phyloP scores from a whole-genome alignment of 768 basidiomycete genomes.

The Xanthoconium purpureum region DNA sequence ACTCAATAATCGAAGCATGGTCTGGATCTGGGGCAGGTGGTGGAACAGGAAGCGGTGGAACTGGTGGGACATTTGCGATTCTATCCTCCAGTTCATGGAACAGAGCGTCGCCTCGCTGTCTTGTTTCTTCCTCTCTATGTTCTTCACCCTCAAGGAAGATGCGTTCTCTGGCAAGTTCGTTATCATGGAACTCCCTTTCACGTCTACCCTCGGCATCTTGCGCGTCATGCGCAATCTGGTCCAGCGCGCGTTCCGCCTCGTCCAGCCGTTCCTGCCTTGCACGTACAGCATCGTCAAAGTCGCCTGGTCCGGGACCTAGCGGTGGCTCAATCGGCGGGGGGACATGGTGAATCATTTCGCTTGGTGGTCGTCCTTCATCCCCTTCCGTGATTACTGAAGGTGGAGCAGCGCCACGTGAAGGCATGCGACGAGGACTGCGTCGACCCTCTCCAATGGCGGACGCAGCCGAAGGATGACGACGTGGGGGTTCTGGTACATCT shows the following conservation, averaged over 20 bases:
- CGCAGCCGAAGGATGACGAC: constrained; percentile 12
- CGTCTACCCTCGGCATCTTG: constrained; percentile 61
- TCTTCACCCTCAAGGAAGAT: constrained; percentile 59
- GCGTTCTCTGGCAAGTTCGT: constrained; percentile 63
- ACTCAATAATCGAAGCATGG: constrained; percentile 34
- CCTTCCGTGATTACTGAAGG: constrained; percentile 18
- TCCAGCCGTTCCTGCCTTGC: constrained; percentile 53
- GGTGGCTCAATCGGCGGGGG: constrained; percentile 15
- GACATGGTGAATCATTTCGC: constrained; percentile 28
- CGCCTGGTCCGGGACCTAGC: constrained; percentile 24
- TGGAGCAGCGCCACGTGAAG: constrained; percentile 16
- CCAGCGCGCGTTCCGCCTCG: constrained; percentile 51
- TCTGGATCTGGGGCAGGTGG: constrained; percentile 21
- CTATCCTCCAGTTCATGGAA: constrained; percentile 29
- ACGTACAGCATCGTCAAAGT: constrained; percentile 44
- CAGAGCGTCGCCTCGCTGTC: constrained; percentile 33
- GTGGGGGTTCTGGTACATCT: constrained; percentile 1
- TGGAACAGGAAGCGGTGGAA: constrained; percentile 21
- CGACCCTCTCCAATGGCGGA: neutral
- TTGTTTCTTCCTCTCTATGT: constrained; percentile 54
- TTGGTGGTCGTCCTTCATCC: constrained; percentile 18
- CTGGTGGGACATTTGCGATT: constrained; percentile 21
- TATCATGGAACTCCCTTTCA: constrained; percentile 59
- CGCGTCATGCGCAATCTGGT: constrained; percentile 45
- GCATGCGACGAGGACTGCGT: constrained; percentile 10